phyloP scores from a whole-genome alignment of 257 asterid genomes.

The Jacaranda mimosifolia region DNA sequence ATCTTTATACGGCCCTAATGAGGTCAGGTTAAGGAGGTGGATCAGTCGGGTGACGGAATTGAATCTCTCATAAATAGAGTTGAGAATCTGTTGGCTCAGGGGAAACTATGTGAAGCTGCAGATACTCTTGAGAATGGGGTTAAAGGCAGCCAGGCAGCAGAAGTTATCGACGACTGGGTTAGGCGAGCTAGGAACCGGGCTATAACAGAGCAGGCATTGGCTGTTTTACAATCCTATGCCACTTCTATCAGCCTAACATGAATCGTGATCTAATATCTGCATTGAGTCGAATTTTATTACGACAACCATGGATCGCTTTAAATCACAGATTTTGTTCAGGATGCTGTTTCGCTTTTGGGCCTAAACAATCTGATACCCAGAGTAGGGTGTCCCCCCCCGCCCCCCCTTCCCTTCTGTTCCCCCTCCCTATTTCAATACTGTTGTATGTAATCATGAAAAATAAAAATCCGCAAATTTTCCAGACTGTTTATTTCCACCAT shows the following conservation, averaged over 20 bases:
- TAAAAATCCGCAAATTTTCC: conserved; percentile 32
- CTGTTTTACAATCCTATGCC: conserved; percentile 79
- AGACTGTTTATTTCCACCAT: not conserved
- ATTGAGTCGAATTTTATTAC: conserved; percentile 26
- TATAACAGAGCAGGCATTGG: conserved; percentile 82
- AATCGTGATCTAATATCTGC: conserved; percentile 18
- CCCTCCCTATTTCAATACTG: conserved; percentile 21
- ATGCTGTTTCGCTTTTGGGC: conserved; percentile 21
- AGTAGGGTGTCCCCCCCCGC: too few species aligned
- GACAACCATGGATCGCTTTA: conserved; percentile 17
- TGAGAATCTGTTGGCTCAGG: conserved; percentile 76
- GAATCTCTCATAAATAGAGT: conserved; percentile 88
- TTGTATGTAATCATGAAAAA: conserved; percentile 30
- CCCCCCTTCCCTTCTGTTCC: too few species aligned
- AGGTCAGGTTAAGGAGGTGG: conserved; percentile 76
- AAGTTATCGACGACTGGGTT: conserved; percentile 77
- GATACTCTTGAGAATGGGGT: conserved; percentile 85
- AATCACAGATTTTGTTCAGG: conserved; percentile 6
- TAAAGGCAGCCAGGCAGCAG: conserved; percentile 82
- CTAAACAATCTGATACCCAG: not conserved
- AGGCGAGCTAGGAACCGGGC: conserved; percentile 79
- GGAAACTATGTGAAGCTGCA: conserved; percentile 85
- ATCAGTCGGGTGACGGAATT: conserved; percentile 83
- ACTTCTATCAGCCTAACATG: conserved; percentile 73
- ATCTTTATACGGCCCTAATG: not conserved